phyloP scores from a whole-genome alignment of 176 grass and related monocot species.

The Dendrocalamus sinicus region DNA sequence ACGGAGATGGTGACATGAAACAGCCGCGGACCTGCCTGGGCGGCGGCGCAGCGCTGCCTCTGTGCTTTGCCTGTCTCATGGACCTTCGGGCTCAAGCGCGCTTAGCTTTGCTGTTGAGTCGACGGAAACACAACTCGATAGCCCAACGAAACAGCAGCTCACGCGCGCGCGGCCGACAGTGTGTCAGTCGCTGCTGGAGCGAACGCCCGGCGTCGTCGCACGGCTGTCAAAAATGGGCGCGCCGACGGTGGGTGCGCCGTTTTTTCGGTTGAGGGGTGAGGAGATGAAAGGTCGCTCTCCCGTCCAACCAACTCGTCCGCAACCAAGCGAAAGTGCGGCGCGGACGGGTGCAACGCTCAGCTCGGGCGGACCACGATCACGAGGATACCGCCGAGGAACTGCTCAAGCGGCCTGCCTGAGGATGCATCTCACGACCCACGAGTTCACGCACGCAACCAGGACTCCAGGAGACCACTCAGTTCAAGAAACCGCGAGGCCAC shows the following conservation, averaged over 20 bases:
- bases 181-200: too few species aligned
- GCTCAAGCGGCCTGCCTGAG: background rate
- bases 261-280: background rate
- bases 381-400: background rate
- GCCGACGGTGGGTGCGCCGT: background rate
- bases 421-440: too few species aligned
- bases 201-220: background rate
- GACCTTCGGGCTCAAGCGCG: too few species aligned
- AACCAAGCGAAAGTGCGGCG: background rate
- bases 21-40: too few species aligned
- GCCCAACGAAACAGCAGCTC: too few species aligned
- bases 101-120: too few species aligned
- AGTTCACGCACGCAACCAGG: background rate
- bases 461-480: too few species aligned
- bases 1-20: too few species aligned
- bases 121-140: too few species aligned
- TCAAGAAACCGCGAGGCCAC: background rate
- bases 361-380: background rate
- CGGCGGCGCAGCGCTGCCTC: too few species aligned
- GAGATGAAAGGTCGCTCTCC: background rate
- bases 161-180: too few species aligned
- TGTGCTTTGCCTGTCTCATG: too few species aligned
- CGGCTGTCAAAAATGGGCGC: background rate
- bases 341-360: background rate
- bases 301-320: background rate